Base-by-base conservation (phyloP, 2,329 filamentous ascomycete species). In the Pestalotiopsis sp. region DNA sequence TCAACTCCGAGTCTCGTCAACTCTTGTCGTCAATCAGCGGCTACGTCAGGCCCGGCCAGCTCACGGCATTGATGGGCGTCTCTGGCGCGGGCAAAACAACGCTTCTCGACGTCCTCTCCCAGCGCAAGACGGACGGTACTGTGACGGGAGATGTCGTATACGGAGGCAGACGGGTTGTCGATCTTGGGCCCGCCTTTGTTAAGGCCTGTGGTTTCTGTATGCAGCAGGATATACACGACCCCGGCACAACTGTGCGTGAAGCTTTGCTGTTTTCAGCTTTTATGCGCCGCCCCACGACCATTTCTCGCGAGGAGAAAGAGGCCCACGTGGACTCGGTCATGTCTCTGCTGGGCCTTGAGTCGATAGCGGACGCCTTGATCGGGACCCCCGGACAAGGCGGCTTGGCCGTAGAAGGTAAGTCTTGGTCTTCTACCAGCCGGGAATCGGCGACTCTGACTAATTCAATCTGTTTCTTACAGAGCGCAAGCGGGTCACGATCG, bases 51-150 rank as follows among this genome's bases (percentile, higher is more conserved):
- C 95, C 95, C 3, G 95, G 95, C 69, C 97, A 93, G n/a, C 80
- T 97, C 67, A 97, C 94, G 14, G 94, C 93, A 56, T 85, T 97
- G 4, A 97, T 97, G 94, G 66, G 62, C 23, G 93, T 95, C 11
- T 94, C 92, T 49, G 94, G 95, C 73, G 95, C 95, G n/a, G 95
- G 95, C 69, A 98, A 98, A 80, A 97, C 95, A 0, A 97, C 94
- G 1, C 87, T 98, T 38, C 83, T 98, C 40, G 93, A 97, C 80
- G 93, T 93, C 45, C 85, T 98, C 72, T 95, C 95, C 60, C 93
- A 92, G 69, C 91, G 95, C 78, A 92, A 92, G 11, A 94, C 93
- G 0, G 88, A 90, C 66, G 95, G 95, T 80, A 91, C 97, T 23
- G 93, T 97, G 63, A 90, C 89, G 7, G 95, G 95, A 67, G 91